Evolutionary conservation across 2,329 filamentous ascomycete genomes (phyloP).

Genomic region (Fusarium sp.): DNA sequence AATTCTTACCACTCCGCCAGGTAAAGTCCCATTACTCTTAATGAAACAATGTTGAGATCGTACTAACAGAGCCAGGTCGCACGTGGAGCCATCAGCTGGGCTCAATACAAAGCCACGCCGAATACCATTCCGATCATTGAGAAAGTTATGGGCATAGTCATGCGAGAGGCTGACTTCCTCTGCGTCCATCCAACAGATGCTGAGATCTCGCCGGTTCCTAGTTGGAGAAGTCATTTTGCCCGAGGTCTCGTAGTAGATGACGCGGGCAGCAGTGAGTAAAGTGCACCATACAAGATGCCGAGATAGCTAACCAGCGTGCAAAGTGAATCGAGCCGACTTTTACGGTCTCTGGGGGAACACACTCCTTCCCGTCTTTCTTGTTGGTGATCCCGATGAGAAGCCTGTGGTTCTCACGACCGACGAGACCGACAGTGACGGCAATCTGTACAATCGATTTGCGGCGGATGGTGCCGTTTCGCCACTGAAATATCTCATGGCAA

Average conservation of each 20-base stretch:
- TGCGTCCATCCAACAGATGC: conserved; percentile 5
- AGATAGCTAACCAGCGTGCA: neutral
- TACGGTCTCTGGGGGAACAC: conserved; percentile 38
- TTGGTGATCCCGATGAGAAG: conserved; percentile 16
- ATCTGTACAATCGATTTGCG: neutral
- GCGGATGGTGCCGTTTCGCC: neutral
- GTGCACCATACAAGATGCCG: neutral
- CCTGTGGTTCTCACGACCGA: neutral
- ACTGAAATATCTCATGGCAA: neutral
- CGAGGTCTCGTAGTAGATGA: conserved; percentile 35
- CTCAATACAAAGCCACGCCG: no score
- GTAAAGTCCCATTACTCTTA: neutral
- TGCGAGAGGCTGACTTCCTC: conserved; percentile 6
- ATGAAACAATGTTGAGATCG: no score
- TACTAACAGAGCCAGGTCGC: neutral
- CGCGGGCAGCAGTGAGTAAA: conserved; percentile 27
- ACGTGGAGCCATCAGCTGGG: no score
- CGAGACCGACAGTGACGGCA: neutral
- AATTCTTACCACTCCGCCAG: no score
- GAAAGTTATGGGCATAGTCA: neutral
- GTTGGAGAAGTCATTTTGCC: neutral
- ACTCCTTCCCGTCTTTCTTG: conserved; percentile 29
- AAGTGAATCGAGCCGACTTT: conserved; percentile 29
- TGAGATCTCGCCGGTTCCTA: no score
- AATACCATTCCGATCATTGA: no score